Conservation (phyloP, 2,329 filamentous ascomycete genomes). For the Pseudogymnoascus sp. region DNA sequence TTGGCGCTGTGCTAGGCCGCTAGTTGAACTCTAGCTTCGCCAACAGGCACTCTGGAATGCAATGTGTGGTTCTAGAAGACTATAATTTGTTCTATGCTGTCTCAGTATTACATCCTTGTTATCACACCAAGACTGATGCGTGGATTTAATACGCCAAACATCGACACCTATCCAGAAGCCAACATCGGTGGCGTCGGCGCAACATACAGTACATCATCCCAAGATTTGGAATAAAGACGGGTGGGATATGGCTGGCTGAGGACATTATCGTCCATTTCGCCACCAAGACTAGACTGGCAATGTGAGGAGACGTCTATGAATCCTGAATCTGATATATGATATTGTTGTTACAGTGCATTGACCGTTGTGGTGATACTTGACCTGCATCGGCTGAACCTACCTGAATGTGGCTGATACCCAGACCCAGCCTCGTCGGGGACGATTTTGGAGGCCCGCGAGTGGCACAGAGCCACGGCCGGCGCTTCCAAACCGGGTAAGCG, state of each 20-base stretch:
- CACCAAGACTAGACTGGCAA: background rate
- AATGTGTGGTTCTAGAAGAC: background rate
- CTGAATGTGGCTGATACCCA: slow-evolving; percentile 2
- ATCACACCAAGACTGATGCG: background rate
- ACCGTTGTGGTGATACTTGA: background rate
- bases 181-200: background rate
- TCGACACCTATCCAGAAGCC: background rate
- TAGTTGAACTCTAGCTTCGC: background rate
- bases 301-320: background rate
- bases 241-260: background rate
- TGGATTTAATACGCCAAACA: background rate
- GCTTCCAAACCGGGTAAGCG: background rate
- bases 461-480: background rate
- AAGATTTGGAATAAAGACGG: background rate
- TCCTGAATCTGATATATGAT: background rate
- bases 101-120: background rate
- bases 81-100: background rate
- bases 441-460: background rate
- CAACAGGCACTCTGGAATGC: background rate
- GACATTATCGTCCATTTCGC: background rate
- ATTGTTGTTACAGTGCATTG: background rate
- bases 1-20: background rate
- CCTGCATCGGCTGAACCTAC: background rate
- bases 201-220: background rate
- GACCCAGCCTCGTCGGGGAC: background rate